Base-by-base conservation (phyloP, 148 eudicot genomes). In the Rhododendron molle region DNA sequence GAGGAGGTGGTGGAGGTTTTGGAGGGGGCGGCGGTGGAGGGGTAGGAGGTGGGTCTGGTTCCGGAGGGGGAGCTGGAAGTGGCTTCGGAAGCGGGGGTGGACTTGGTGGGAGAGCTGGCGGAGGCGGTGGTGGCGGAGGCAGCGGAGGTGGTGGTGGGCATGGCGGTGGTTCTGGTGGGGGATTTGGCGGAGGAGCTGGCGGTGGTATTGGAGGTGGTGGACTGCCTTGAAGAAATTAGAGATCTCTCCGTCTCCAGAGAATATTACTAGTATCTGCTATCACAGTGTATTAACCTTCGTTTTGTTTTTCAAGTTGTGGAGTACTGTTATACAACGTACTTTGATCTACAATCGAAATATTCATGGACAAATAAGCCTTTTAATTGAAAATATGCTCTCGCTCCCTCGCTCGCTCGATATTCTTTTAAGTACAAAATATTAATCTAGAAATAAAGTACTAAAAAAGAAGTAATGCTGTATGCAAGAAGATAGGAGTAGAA, bases 11-110 rank as follows among this genome's bases (percentile, higher is more conserved):
- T 32, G 83, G n/a, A 28, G 87, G 87, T 10, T 50, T n/a, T 9
- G 89, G 89, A 52, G 86, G 85, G 28, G 54, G 76, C 1, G 54
- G 80, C 58, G 84, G 86, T 18, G 73, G 38, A 40, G 84, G 86
- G 30, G 3, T 62, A 32, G 86, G 86, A 4, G 86, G 86, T 58
- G 86, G 82, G 14, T 34, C 43, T 12, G 74, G 82, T 5, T 60
- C 43, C 16, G 71, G 86, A 28, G 86, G 86, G 9, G 86, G 86
- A 52, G 21, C 32, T 30, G 86, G 86, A 34, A 28, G 69, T 74
- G 34, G 34, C 1, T 32, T 32, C 34, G 34, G 34, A 32, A 32
- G 34, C 1, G 81, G 86, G 36, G 80, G 10, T 11, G 86, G 86
- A n/a, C 73, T 76, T 18, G 86, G 85, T 28, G 78, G 85, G 21